Evolutionary conservation across 257 asterid genomes (phyloP).

Genomic region (Solanum megistacrolobum): DNA sequence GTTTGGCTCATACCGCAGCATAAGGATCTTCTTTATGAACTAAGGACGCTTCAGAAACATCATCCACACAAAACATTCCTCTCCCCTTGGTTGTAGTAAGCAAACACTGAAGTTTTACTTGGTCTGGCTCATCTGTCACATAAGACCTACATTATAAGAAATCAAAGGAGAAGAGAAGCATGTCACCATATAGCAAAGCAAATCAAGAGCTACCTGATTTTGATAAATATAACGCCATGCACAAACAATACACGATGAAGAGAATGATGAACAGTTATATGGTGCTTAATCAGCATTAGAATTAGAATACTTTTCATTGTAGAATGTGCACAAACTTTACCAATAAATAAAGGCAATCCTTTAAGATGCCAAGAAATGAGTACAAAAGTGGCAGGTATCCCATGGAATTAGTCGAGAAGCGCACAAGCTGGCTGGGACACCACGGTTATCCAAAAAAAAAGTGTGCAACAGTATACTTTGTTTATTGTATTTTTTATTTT

Average conservation of each 20-base stretch:
- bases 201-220: neutral
- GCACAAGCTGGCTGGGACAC: neutral
- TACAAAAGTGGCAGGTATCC: neutral
- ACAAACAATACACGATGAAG: neutral
- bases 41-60: slow-evolving; percentile 59
- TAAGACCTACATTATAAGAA: slow-evolving; percentile 59
- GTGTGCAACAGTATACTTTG: neutral
- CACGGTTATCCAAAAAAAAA: neutral
- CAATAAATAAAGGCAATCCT: neutral
- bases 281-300: neutral
- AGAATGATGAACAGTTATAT: neutral
- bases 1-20: slow-evolving; percentile 59
- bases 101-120: slow-evolving; percentile 35
- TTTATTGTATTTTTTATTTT: neutral
- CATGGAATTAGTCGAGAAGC: neutral
- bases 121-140: slow-evolving; percentile 65
- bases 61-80: slow-evolving; percentile 51
- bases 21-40: slow-evolving; percentile 82
- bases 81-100: slow-evolving; percentile 59
- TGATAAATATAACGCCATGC: neutral
- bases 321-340: neutral
- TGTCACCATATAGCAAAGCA: slow-evolving; percentile 5
- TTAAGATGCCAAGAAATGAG: neutral
- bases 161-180: slow-evolving; percentile 21
- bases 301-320: neutral